Percentiles rank a stretch among this genome's conserved stretches.
Conservation (phyloP, 176 grass and related monocot genomes). For the Carex scoparia region DNA sequence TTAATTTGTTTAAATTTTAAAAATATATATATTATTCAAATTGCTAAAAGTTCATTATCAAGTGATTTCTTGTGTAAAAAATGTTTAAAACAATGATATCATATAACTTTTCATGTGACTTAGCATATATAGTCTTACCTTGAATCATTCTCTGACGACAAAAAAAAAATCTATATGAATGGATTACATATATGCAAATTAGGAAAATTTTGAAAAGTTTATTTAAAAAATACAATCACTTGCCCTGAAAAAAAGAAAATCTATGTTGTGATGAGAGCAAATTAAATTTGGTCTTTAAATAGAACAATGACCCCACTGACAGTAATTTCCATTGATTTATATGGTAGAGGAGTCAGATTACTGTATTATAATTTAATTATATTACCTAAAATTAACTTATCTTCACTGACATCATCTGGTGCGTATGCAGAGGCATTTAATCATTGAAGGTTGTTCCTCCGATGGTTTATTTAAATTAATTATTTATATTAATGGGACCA, state of each 20-base stretch:
- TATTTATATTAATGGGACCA: background rate
- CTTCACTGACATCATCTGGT: background rate
- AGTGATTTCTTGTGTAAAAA: too few species aligned
- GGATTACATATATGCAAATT: too few species aligned
- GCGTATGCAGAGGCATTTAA: constrained; percentile 6
- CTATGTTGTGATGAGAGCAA: background rate
- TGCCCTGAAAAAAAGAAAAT: background rate
- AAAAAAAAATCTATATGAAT: too few species aligned
- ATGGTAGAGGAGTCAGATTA: background rate
- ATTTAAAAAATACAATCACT: background rate
- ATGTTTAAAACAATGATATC: too few species aligned
- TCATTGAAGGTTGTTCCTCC: background rate
- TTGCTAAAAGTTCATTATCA: too few species aligned
- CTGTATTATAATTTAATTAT: background rate
- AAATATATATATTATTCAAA: too few species aligned
- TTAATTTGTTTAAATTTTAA: too few species aligned
- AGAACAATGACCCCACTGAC: background rate
- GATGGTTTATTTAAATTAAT: background rate
- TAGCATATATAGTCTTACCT: too few species aligned
- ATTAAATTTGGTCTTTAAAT: background rate
- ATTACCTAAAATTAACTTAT: background rate
- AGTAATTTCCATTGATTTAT: background rate
- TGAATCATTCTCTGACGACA: too few species aligned
- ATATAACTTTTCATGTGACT: too few species aligned
- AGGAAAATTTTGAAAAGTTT: too few species aligned